A percentile compares a stretch with the other conserved stretches of the same genome.
These are phyloP conservation scores for Fusarium sp. DNA, from an alignment of 2,329 filamentous ascomycete species.

Conservation along the genomic window DNA sequence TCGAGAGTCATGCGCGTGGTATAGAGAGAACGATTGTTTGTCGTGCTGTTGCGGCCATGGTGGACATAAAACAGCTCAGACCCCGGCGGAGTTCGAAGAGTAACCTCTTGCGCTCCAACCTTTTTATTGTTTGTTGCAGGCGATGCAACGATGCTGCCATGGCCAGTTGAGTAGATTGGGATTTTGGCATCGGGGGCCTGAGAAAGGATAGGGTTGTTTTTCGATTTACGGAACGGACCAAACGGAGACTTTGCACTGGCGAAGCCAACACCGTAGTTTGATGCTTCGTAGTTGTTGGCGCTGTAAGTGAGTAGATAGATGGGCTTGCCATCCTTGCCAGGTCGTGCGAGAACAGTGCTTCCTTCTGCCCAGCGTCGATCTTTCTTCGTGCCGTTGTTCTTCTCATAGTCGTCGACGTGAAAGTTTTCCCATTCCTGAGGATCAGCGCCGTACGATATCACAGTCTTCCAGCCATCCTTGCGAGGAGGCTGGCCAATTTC, in stretches of 20 bases:
- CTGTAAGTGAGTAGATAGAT: constrained; percentile 43
- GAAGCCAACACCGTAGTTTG: constrained; percentile 51
- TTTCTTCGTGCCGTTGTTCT: constrained; percentile 48
- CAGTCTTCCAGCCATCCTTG: constrained; percentile 51
- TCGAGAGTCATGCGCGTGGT: constrained; percentile 47
- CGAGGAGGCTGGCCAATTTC: constrained; percentile 47
- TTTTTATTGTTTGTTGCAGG: constrained; percentile 34
- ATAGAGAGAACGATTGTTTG: constrained; percentile 43
- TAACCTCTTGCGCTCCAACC: constrained; percentile 48
- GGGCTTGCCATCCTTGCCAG: constrained; percentile 35
- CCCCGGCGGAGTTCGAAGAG: constrained; percentile 40
- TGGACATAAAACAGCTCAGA: constrained; percentile 50
- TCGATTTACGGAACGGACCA: constrained; percentile 48
- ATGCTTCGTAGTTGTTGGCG: constrained; percentile 50
- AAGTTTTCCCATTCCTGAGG: constrained; percentile 50
- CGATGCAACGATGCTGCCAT: constrained; percentile 49
- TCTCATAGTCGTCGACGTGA: constrained; percentile 48
- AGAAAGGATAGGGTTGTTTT: constrained; percentile 46
- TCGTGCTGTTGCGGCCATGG: constrained; percentile 47
- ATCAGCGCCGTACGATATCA: constrained; percentile 49
- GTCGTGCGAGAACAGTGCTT: constrained; percentile 45
- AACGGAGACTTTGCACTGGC: constrained; percentile 46
- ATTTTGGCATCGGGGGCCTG: constrained; percentile 43
- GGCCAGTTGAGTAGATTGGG: constrained; percentile 49
- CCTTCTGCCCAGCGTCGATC: constrained; percentile 51